Evolutionary conservation across 2,329 filamentous ascomycete genomes (phyloP).

Genomic region (Aureobasidium sp.): DNA sequence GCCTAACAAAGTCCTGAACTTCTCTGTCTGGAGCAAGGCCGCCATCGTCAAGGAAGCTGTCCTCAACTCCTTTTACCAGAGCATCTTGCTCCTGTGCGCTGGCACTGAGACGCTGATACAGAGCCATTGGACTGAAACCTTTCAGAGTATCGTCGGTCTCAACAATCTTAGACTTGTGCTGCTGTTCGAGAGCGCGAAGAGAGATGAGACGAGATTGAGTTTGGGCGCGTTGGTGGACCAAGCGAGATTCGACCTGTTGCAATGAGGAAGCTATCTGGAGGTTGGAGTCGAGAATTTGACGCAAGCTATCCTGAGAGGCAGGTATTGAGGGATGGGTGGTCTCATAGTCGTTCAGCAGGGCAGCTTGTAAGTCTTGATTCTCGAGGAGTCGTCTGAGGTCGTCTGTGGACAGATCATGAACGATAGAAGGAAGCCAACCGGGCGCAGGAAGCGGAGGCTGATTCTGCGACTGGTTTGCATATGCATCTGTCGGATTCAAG

Average conservation of each 20-base stretch:
- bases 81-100: constrained; percentile 75
- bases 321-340: constrained; percentile 65
- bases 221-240: constrained; percentile 54
- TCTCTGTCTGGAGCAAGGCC: constrained; percentile 67
- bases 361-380: constrained; percentile 57
- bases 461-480: constrained; percentile 5
- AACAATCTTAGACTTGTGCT: constrained; percentile 80
- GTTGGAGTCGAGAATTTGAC: constrained; percentile 60
- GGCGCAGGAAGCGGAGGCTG: constrained; percentile 36
- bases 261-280: constrained; percentile 59
- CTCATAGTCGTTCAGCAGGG: constrained; percentile 59
- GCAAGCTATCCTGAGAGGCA: constrained; percentile 56
- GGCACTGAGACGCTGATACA: constrained; percentile 74
- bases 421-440: constrained; percentile 66
- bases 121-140: constrained; percentile 74
- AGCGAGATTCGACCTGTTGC: constrained; percentile 49
- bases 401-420: constrained; percentile 68
- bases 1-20: constrained; percentile 71
- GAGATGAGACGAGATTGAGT: constrained; percentile 76
- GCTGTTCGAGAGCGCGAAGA: constrained; percentile 79
- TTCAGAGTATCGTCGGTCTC: constrained; percentile 81
- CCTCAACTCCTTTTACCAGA: constrained; percentile 75
- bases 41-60: constrained; percentile 74
- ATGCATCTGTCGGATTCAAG: constrained; percentile 6
- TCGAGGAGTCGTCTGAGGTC: constrained; percentile 65